Evolutionary conservation across 2,329 filamentous ascomycete genomes (phyloP), one percentile per base, ranked within the genome.

Genomic region (Colletotrichum navitas): DNA sequence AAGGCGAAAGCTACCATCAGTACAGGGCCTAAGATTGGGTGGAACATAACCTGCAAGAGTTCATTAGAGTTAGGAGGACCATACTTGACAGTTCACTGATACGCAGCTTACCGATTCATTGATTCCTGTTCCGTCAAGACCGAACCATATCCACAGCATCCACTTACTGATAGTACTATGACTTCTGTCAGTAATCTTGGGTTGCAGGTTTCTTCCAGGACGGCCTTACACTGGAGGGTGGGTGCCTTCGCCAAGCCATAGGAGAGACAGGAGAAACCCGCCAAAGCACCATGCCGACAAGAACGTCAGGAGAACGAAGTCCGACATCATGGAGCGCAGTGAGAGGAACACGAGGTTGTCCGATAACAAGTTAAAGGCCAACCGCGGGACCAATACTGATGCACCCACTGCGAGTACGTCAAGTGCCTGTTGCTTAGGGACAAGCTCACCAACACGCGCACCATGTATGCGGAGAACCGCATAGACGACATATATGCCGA

Each of bases 71-170:
- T 58, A 74, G 71, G 60, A 74, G 71, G 60, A 8, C 18, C 45
- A 12, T 12, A 39, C 52, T 36, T 34, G 59, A n/a, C 12, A 3
- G 12, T 39, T 32, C 5, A 32, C 18, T 14, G 45, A 12, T 34
- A 32, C 12, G 16, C 7, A 41, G 51, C 84, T 77, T 77, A 86
- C 85, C 68, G 88, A 89, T 74, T 85, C 80, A 59, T 89, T 85
- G 52, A 91, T 90, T 10, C 89, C 89, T 4, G 87, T 90, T 8
- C 89, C 94, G 76, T 96, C 94, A 1, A 97, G 88, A 2, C 94
- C 94, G 77, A 97, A 96, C 94, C 94, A 97, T 74, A 97, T 95
- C 88, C 93, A 96, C 1, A 96, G 88, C 93, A 97, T 95, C 94
- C 94, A 97, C 80, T 95, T 94, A 55, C 90, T 90, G 73, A 96